A percentile compares a stretch with the other conserved stretches of the same genome.
Evolutionary conservation across 352 stramenopile species (phyloP).

Genomic region (Peronospora belbahrii): DNA sequence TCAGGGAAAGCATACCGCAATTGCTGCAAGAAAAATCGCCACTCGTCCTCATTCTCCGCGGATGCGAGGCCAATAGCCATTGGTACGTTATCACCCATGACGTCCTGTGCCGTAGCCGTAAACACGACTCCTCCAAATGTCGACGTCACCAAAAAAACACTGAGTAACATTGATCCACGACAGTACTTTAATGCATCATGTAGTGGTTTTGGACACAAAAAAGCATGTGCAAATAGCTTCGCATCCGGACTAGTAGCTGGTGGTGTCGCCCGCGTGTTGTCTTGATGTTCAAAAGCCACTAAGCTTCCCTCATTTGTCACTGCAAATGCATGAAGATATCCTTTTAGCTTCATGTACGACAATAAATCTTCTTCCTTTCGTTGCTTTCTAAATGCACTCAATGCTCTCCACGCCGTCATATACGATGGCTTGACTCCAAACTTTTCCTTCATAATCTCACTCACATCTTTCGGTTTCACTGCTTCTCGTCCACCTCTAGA

Average conservation of each 20-base stretch:
- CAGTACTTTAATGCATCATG: slow-evolving; percentile 50
- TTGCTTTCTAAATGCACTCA: slow-evolving; percentile 63
- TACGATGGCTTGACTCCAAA: slow-evolving; percentile 72
- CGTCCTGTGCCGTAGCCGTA: slow-evolving; percentile 59
- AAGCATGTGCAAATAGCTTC: slow-evolving; percentile 49
- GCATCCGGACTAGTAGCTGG: slow-evolving; percentile 13
- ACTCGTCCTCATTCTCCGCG: slow-evolving; percentile 47
- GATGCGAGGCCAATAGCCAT: slow-evolving; percentile 52
- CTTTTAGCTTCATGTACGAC: slow-evolving; percentile 61
- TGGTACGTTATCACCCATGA: slow-evolving; percentile 69
- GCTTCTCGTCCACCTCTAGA: slow-evolving; percentile 31
- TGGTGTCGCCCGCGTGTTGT: slow-evolving; percentile 1
- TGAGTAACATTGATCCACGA: slow-evolving; percentile 52
- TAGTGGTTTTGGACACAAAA: slow-evolving; percentile 59
- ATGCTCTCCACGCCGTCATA: slow-evolving; percentile 71
- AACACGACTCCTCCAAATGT: slow-evolving; percentile 62
- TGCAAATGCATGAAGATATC: slow-evolving; percentile 58
- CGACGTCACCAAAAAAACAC: slow-evolving; percentile 61
- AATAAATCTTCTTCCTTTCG: slow-evolving; percentile 53
- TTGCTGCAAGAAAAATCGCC: slow-evolving; percentile 62
- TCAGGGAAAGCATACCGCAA: slow-evolving; percentile 49
- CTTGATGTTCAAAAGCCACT: slow-evolving; percentile 54
- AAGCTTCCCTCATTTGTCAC: slow-evolving; percentile 47
- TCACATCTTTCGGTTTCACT: slow-evolving; percentile 70
- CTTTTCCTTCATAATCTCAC: slow-evolving; percentile 76